Conservation (phyloP, 345 rosid genomes). For the Orychophragmus violaceus region DNA sequence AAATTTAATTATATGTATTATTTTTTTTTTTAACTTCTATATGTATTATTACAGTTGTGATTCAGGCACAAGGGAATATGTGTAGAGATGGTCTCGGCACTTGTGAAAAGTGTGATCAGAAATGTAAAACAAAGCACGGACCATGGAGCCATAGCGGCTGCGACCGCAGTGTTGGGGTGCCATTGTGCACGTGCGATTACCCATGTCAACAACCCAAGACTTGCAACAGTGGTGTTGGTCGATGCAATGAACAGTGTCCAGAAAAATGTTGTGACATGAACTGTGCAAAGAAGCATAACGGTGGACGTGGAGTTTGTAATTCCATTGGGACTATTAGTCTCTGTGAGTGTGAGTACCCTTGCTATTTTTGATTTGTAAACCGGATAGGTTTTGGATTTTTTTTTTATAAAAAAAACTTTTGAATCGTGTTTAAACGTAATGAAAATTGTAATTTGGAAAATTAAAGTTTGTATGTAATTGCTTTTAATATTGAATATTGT, state of each 20-base stretch:
- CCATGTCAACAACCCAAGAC: not conserved
- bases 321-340: not conserved
- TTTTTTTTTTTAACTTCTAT: too few species aligned
- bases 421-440: too few species aligned
- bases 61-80: not conserved
- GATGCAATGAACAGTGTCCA: not conserved
- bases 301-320: not conserved
- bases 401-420: too few species aligned
- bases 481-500: too few species aligned
- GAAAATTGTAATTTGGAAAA: too few species aligned
- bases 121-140: conserved; percentile 12
- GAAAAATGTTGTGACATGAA: not conserved
- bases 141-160: not conserved
- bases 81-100: not conserved
- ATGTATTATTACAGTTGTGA: not conserved
- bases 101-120: conserved; percentile 3
- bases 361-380: too few species aligned
- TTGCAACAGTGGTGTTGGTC: not conserved
- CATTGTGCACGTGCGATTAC: not conserved
- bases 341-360: not conserved
- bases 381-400: too few species aligned
- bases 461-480: too few species aligned
- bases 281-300: not conserved
- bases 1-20: not conserved
- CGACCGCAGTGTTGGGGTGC: not conserved